phyloP scores from a whole-genome alignment of 2,329 filamentous ascomycete species.

The Colletotrichum cereale region DNA sequence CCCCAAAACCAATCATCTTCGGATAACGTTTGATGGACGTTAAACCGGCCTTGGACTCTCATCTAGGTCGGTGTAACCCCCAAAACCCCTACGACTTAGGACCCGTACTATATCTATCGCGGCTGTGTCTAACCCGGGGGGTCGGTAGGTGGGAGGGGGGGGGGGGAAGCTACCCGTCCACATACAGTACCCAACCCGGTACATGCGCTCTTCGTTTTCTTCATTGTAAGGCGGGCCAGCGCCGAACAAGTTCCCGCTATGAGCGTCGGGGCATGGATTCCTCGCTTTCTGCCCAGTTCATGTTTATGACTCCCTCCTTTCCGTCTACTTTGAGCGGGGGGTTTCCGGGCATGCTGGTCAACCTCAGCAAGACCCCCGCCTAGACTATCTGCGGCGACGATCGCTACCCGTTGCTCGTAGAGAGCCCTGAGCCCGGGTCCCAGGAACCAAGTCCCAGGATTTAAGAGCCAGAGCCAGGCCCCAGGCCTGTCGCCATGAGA shows the following conservation, averaged over 20 bases:
- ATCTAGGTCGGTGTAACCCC: conserved; percentile 18
- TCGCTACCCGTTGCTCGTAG: conserved; percentile 31
- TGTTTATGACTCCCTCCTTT: background rate
- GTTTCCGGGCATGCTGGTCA: background rate
- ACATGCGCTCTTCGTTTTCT: background rate
- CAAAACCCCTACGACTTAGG: conserved; percentile 14
- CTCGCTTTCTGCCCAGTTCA: background rate
- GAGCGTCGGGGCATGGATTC: background rate
- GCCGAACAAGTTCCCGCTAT: background rate
- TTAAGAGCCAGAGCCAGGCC: conserved; percentile 17
- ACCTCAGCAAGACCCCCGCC: background rate
- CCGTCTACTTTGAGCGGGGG: background rate
- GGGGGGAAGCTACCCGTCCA: background rate
- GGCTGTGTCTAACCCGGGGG: conserved; percentile 32
- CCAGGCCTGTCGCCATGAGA: conserved; percentile 23
- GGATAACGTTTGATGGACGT: conserved; percentile 18
- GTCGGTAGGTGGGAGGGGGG: conserved; percentile 18
- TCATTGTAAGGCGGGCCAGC: background rate
- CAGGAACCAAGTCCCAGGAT: conserved; percentile 36
- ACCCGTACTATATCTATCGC: conserved; percentile 38
- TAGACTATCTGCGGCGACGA: conserved; percentile 34
- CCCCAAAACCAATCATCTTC: conserved; percentile 10
- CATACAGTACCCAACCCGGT: background rate
- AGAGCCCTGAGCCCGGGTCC: conserved; percentile 31
- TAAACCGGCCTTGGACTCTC: conserved; percentile 3